phyloP scores from a whole-genome alignment of 352 stramenopile species.

The Pythium coloratum region DNA sequence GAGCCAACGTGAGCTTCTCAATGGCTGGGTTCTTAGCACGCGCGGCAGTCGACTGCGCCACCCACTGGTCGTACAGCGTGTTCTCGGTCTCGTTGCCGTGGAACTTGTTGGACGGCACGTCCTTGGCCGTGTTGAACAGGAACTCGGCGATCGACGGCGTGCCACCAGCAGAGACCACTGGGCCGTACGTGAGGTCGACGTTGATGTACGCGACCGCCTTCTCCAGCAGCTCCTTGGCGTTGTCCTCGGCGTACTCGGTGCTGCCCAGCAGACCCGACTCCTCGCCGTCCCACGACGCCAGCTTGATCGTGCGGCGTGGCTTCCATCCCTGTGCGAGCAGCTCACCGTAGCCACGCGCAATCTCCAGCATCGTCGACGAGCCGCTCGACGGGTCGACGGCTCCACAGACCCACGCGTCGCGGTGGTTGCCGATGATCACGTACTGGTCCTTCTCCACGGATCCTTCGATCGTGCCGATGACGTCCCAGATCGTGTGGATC shows the following conservation, averaged over 20 bases:
- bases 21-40: background rate
- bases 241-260: constrained; percentile 81
- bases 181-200: constrained; percentile 67
- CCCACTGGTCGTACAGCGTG: constrained; percentile 48
- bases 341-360: constrained; percentile 63
- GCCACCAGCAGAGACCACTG: constrained; percentile 42
- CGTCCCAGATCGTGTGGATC: constrained; percentile 81
- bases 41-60: background rate
- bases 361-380: constrained; percentile 76
- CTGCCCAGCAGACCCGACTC: constrained; percentile 83
- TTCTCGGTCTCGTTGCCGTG: constrained; percentile 22
- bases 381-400: constrained; percentile 82
- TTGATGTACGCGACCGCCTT: constrained; percentile 84
- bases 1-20: constrained; percentile 34
- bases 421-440: constrained; percentile 88
- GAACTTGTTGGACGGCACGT: constrained; percentile 57
- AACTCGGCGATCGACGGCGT: constrained; percentile 70
- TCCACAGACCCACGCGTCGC: constrained; percentile 90
- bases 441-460: constrained; percentile 50
- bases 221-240: constrained; percentile 43
- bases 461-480: constrained; percentile 77
- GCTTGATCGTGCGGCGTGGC: constrained; percentile 67
- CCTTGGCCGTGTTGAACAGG: constrained; percentile 49
- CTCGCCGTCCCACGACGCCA: constrained; percentile 87
- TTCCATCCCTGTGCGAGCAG: constrained; percentile 66